Percentiles rank a stretch among this genome's conserved stretches.
Evolutionary conservation across 1,284 basidiomycete genomes (phyloP).

Genomic region (Cystobasidium sp.): DNA sequence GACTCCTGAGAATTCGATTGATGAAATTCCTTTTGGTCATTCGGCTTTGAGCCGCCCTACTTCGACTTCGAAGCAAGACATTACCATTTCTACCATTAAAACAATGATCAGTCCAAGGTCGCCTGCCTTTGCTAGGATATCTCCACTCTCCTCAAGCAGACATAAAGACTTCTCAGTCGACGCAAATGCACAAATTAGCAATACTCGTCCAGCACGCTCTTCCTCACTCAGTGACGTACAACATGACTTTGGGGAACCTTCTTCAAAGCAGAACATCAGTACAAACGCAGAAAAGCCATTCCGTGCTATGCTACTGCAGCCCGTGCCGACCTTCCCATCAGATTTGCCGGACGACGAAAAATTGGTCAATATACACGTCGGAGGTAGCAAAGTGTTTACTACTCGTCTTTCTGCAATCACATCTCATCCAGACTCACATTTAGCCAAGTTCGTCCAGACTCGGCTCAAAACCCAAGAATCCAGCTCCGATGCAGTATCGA

Average conservation of each 20-base stretch:
- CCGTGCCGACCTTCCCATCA: conserved; percentile 2
- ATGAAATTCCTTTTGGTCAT: conserved; percentile 28
- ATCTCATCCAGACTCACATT: conserved; percentile 17
- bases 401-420: conserved; percentile 15
- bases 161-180: no score
- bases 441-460: conserved; percentile 29
- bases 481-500: not conserved
- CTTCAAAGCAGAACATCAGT: not conserved
- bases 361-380: conserved; percentile 39
- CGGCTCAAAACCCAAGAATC: not conserved
- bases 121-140: not conserved
- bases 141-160: no score
- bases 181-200: no score
- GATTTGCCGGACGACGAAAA: conserved; percentile 18
- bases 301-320: conserved; percentile 19
- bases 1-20: not conserved
- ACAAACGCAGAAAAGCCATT: conserved; percentile 8
- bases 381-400: conserved; percentile 34
- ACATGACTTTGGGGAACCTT: no score
- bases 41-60: conserved; percentile 9
- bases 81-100: not conserved
- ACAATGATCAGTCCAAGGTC: not conserved
- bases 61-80: not conserved
- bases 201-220: not conserved
- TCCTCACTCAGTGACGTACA: not conserved